Conservation (phyloP, 225 moss, liverwort and hornwort genomes). For the Rhytidiadelphus loreus region DNA sequence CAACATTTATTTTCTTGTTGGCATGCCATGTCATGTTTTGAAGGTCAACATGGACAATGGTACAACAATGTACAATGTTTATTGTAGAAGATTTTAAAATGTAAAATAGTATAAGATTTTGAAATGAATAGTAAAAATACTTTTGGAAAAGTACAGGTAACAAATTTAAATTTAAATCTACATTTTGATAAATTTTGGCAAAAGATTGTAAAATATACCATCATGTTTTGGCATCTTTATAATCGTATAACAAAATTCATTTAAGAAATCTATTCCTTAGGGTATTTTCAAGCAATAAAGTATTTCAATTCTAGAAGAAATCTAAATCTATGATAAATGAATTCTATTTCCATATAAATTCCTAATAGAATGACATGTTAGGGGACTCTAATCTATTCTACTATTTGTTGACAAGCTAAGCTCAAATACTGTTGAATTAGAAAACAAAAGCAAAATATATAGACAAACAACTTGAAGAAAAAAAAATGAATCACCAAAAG, state of each 20-base stretch:
- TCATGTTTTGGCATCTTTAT: no score
- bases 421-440: no score
- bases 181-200: neutral
- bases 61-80: no score
- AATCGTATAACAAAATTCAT: no score
- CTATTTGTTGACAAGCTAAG: neutral
- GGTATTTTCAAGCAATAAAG: no score
- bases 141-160: neutral
- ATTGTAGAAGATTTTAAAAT: neutral
- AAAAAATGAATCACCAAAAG: neutral
- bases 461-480: neutral
- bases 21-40: no score
- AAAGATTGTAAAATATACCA: no score
- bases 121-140: neutral
- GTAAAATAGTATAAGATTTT: no score
- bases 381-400: neutral
- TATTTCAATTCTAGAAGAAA: no score
- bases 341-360: neutral
- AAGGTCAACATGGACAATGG: no score
- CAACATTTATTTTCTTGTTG: no score
- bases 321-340: neutral
- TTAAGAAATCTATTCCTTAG: no score
- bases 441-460: neutral
- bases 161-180: neutral
- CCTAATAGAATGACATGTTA: neutral